Conservation (phyloP, 2,329 filamentous ascomycete species). For the Cladosporium sp. region DNA sequence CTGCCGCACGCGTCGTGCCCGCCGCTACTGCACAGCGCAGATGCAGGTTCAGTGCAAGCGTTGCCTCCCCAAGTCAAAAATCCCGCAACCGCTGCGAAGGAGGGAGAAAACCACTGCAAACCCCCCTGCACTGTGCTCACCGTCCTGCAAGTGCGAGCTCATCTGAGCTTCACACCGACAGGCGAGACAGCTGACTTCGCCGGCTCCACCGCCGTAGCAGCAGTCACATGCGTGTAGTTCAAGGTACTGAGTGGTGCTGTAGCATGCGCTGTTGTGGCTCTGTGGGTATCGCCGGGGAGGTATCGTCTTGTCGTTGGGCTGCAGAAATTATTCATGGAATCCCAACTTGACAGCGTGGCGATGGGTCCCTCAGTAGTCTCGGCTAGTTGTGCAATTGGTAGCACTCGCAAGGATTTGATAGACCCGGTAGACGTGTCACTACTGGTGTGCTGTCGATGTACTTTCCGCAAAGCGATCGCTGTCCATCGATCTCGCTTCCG, state of each 20-base stretch:
- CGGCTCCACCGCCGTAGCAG: constrained; percentile 8
- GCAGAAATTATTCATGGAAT: constrained; percentile 3
- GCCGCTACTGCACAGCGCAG: constrained; percentile 18
- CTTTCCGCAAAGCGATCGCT: constrained; percentile 2
- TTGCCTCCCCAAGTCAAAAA: background rate
- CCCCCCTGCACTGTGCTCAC: constrained; percentile 1
- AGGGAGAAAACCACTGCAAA: background rate
- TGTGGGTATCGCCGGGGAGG: constrained; percentile 1
- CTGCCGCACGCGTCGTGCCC: constrained; percentile 11
- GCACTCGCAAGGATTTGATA: background rate
- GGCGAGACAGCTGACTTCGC: background rate
- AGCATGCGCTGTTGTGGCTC: background rate
- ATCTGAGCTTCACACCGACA: constrained; percentile 13
- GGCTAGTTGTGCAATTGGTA: background rate
- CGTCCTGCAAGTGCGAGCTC: constrained; percentile 3
- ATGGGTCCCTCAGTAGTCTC: background rate
- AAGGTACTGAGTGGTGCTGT: background rate
- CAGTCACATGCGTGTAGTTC: constrained; percentile 1
- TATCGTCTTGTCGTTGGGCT: constrained; percentile 2
- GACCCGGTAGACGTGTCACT: background rate
- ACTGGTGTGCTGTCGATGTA: background rate
- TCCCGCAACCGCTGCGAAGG: background rate
- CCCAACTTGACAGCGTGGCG: background rate
- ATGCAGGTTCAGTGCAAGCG: constrained; percentile 15
- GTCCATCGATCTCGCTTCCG: constrained; percentile 10